These are phyloP conservation scores for Starmerella powellii DNA, from an alignment of 805 yeast species.

Conservation along the genomic window DNA sequence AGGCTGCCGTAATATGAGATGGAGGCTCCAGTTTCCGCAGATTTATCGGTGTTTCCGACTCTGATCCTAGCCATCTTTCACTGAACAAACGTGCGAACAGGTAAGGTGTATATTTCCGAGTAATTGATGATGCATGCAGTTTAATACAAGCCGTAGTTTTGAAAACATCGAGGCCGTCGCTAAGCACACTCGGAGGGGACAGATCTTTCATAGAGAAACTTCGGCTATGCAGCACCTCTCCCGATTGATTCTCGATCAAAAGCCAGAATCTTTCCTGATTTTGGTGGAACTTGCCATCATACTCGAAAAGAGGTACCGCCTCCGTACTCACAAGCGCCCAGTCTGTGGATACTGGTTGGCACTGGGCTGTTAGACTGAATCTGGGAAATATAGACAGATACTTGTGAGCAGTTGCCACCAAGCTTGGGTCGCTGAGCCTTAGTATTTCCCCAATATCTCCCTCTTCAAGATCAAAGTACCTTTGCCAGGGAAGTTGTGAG, in stretches of 20 bases:
- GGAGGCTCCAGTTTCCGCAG: slow-evolving; percentile 46
- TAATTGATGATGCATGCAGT: not conserved
- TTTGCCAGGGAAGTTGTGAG: slow-evolving; percentile 70
- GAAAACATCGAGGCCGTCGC: not conserved
- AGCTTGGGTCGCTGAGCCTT: slow-evolving; percentile 48
- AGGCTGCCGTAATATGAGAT: slow-evolving; percentile 16
- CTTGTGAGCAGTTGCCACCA: slow-evolving; percentile 43
- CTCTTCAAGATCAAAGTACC: slow-evolving; percentile 54
- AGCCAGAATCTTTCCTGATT: slow-evolving; percentile 52
- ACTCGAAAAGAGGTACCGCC: slow-evolving; percentile 59
- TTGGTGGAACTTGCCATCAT: slow-evolving; percentile 61
- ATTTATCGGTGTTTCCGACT: slow-evolving; percentile 47
- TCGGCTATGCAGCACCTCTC: slow-evolving; percentile 41
- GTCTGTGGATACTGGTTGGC: slow-evolving; percentile 68
- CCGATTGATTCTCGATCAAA: slow-evolving; percentile 72
- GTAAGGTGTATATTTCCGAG: slow-evolving; percentile 35
- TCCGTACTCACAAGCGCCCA: slow-evolving; percentile 55
- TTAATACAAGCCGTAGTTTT: not conserved
- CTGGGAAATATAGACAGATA: slow-evolving; percentile 64
- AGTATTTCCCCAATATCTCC: slow-evolving; percentile 69
- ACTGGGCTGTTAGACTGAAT: slow-evolving; percentile 43
- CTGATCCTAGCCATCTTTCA: slow-evolving; percentile 78
- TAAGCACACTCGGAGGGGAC: no score
- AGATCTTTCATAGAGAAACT: not conserved
- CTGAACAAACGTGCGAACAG: slow-evolving; percentile 62